Conservation (phyloP, 495 filamentous ascomycete species). For the Trypethelium eluteriae region DNA sequence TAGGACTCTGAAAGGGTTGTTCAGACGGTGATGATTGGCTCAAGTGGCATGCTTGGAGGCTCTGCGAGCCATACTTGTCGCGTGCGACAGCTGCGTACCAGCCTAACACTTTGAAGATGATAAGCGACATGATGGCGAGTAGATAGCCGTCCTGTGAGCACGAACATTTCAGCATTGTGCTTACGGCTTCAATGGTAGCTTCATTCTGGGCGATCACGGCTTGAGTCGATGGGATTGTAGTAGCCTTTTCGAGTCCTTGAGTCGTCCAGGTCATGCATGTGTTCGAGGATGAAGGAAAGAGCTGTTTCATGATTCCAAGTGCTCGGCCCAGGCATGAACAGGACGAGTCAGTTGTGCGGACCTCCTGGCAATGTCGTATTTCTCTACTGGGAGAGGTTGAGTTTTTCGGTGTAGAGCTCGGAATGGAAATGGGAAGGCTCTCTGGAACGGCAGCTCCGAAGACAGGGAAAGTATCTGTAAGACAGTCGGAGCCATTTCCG, state of each 20-base stretch:
- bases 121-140: slow-evolving; percentile 27
- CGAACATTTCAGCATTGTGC: slow-evolving; percentile 26
- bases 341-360: no score
- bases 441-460: no score
- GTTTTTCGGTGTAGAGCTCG: no score
- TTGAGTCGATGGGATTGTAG: slow-evolving; percentile 23
- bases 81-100: slow-evolving; percentile 29
- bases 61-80: slow-evolving; percentile 3
- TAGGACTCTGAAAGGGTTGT: no score
- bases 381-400: no score
- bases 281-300: slow-evolving; percentile 16
- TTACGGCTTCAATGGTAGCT: slow-evolving; percentile 23
- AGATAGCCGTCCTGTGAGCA: slow-evolving; percentile 28
- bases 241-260: slow-evolving; percentile 14
- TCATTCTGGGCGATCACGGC: slow-evolving; percentile 27
- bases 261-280: slow-evolving; percentile 11
- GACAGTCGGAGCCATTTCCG: not conserved
- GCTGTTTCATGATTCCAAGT: slow-evolving; percentile 14
- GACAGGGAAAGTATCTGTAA: no score
- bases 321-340: no score
- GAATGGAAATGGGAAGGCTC: no score
- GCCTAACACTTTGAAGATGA: slow-evolving; percentile 31
- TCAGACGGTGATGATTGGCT: no score
- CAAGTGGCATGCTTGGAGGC: not conserved
- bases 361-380: no score